Conservation (phyloP, 2,329 filamentous ascomycete species). For the Dothiorella sarmentorum region DNA sequence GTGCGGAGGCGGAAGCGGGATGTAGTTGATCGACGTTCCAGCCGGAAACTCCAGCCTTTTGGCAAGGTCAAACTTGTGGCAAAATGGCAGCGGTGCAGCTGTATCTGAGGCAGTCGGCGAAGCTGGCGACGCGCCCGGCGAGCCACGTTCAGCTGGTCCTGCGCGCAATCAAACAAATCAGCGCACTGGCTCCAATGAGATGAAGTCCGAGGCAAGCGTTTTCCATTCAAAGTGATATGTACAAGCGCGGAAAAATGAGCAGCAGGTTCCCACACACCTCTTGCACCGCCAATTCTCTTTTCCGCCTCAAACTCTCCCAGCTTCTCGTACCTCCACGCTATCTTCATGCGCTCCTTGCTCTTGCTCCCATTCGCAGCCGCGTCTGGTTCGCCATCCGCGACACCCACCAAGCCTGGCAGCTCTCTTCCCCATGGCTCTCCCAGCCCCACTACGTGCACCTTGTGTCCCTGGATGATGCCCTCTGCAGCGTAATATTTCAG, state of each 20-base stretch:
- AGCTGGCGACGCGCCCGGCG: background rate
- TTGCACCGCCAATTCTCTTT: slow-evolving; percentile 41
- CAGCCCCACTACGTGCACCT: slow-evolving; percentile 79
- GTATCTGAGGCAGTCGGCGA: slow-evolving; percentile 6
- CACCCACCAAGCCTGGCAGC: slow-evolving; percentile 67
- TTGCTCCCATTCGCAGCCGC: slow-evolving; percentile 40
- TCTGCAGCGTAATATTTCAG: slow-evolving; percentile 89
- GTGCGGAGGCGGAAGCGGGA: slow-evolving; percentile 64
- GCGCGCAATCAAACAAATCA: slow-evolving; percentile 14
- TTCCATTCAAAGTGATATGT: slow-evolving; percentile 17
- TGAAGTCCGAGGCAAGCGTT: background rate
- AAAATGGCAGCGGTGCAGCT: slow-evolving; percentile 40
- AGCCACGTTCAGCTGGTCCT: slow-evolving; percentile 14
- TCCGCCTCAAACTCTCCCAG: slow-evolving; percentile 66
- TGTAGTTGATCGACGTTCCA: slow-evolving; percentile 42
- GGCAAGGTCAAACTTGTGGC: slow-evolving; percentile 52
- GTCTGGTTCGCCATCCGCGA: slow-evolving; percentile 36
- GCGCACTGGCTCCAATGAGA: slow-evolving; percentile 14
- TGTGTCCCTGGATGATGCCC: slow-evolving; percentile 85
- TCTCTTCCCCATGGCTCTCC: slow-evolving; percentile 78
- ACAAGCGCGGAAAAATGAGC: slow-evolving; percentile 2
- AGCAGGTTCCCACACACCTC: slow-evolving; percentile 53
- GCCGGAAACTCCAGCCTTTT: slow-evolving; percentile 46
- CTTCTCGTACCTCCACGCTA: slow-evolving; percentile 94
- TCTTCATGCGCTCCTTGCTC: slow-evolving; percentile 81